Base-by-base conservation (phyloP, 352 stramenopile genomes). In the Pythium insidiosum region DNA sequence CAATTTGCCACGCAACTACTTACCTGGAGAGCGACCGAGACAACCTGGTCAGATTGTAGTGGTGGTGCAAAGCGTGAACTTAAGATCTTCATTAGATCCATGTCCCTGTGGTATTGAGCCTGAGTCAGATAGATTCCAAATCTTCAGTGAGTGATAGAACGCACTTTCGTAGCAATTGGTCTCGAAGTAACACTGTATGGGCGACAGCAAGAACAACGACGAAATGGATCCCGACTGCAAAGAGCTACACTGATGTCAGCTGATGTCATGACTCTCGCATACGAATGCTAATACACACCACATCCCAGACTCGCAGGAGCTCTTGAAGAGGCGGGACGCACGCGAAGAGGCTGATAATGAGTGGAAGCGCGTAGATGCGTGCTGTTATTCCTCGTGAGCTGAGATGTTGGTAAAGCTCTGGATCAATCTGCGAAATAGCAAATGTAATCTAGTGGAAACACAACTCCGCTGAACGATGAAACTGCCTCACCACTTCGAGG, bases 161-260 rank as follows among this genome's bases (percentile, higher is more conserved):
- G 20, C 56, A 89, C 78, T 86, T 75, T 26, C 78, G 50, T n/a
- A 94, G 61, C 2, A 96, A 40, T 22, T 87, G 71, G 13, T 89
- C 76, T 22, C 88, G 80, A 44, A 97, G 63, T 13, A 96, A 53
- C 9, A 96, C 76, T 0, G 88, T 89, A 53, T 95, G 79, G 12
- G 87, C 81, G 10, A 93, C 82, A 11, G 76, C 84, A n/a, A 96
- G 56, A 0, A 95, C 51, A 1, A 97, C 84, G 16, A 96, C 80
- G 47, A 96, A 93, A 61, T 97, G 88, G 6, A 96, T 75, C 1
- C 88, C 88, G 12, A 95, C 77, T 16, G 88, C 85, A 54, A 97
- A 95, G 10, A 96, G 56, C 82, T 94, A 46, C 12, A 38, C 26
- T n/a, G n/a, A n/a, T n/a, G n/a, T n/a, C n/a, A n/a, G n/a, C n/a